These are phyloP conservation scores for Moniliophthora roreri DNA, from an alignment of 1,284 basidiomycete species.

Conservation along the genomic window DNA sequence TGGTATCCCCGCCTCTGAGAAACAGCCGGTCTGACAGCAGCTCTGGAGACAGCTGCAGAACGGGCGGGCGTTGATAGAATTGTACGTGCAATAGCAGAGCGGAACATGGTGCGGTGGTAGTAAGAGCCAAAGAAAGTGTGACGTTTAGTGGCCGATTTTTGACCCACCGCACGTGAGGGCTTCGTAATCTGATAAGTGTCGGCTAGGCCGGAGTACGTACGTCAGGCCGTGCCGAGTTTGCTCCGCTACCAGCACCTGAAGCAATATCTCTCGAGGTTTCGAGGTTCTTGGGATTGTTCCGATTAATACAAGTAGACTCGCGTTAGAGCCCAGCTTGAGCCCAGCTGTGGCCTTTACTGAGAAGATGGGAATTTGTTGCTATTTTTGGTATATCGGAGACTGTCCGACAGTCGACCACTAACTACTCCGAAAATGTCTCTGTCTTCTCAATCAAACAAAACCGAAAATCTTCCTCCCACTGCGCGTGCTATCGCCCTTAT, in stretches of 20 bases:
- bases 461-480: slow-evolving; percentile 81
- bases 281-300: too few relatives aligned
- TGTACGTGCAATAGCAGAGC: slow-evolving; percentile 55
- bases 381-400: too few relatives aligned
- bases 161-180: neutral
- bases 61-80: slow-evolving; percentile 35
- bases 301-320: too few relatives aligned
- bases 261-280: too few relatives aligned
- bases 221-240: too few relatives aligned
- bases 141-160: neutral
- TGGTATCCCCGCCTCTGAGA: slow-evolving; percentile 68
- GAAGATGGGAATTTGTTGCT: too few relatives aligned
- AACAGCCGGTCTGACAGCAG: slow-evolving; percentile 45
- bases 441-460: slow-evolving; percentile 58
- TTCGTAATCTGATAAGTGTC: neutral
- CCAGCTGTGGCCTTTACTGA: too few relatives aligned
- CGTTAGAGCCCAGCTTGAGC: too few relatives aligned
- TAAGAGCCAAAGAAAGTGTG: neutral
- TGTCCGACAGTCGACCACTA: neutral
- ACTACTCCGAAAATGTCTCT: slow-evolving; percentile 3
- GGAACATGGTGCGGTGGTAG: slow-evolving; percentile 52
- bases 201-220: too few relatives aligned
- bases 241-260: too few relatives aligned
- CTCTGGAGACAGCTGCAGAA: slow-evolving; percentile 40
- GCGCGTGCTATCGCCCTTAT: slow-evolving; percentile 92